Evolutionary conservation across 768 basidiomycete genomes (phyloP).

Genomic region (Solioccasus polychromus): DNA sequence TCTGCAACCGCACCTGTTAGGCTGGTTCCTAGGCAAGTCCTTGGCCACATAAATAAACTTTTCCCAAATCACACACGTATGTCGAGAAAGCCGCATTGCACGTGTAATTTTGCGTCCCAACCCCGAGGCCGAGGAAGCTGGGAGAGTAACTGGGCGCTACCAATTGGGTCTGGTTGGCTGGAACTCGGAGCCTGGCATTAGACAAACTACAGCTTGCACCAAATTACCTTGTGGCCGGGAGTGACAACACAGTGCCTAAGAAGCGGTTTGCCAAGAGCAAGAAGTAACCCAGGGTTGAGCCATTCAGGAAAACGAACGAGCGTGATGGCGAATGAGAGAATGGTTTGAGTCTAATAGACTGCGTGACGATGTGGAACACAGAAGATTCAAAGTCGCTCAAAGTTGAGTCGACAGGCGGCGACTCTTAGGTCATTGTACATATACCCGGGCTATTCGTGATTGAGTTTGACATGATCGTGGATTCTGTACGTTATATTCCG

Average conservation of each 20-base stretch:
- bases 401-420: too few relatives aligned
- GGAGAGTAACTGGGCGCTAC: conserved; percentile 34
- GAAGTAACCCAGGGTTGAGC: neutral
- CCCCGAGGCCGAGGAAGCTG: conserved; percentile 43
- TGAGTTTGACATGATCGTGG: too few relatives aligned
- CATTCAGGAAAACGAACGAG: neutral
- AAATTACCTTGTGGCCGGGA: neutral
- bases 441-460: too few relatives aligned
- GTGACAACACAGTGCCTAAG: neutral
- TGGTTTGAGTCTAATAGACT: too few relatives aligned
- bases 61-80: conserved; percentile 46
- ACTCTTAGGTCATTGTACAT: too few relatives aligned
- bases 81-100: conserved; percentile 40
- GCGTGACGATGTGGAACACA: too few relatives aligned
- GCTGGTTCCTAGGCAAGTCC: conserved; percentile 33
- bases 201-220: conserved; percentile 2
- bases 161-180: conserved; percentile 32
- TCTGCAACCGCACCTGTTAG: conserved; percentile 50
- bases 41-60: too few relatives aligned
- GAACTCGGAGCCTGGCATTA: conserved; percentile 15
- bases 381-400: too few relatives aligned
- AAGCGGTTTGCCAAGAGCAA: neutral
- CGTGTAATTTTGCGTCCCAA: conserved; percentile 57
- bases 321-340: too few relatives aligned
- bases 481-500: too few relatives aligned